Percentiles rank a stretch among this genome's conserved stretches.
phyloP scores from a whole-genome alignment of 768 basidiomycete genomes.

The Rossbeevera mucosa region DNA sequence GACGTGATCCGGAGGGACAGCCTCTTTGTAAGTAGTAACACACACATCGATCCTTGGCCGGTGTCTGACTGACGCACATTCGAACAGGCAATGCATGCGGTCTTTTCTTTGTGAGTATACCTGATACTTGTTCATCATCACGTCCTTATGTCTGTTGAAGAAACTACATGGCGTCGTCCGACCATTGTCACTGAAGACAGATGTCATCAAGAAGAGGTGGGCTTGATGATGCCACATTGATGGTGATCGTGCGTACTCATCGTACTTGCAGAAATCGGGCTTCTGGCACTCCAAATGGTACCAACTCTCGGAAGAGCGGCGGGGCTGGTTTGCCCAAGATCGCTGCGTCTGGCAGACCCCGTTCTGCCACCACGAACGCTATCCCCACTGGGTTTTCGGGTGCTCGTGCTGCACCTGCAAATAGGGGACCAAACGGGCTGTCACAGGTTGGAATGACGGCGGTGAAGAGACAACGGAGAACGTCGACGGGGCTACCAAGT shows the following conservation, averaged over 20 bases:
- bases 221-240: conserved; percentile 7
- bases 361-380: conserved; percentile 63
- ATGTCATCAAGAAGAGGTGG: conserved; percentile 95
- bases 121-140: background rate
- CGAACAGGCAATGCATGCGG: conserved; percentile 82
- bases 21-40: conserved; percentile 65
- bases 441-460: conserved; percentile 30
- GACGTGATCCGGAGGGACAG: conserved; percentile 88
- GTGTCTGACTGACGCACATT: conserved; percentile 13
- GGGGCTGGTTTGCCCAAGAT: conserved; percentile 65
- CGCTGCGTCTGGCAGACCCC: conserved; percentile 68
- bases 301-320: conserved; percentile 54
- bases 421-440: conserved; percentile 20
- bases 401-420: conserved; percentile 36
- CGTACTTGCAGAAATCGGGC: conserved; percentile 63
- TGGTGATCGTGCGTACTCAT: background rate
- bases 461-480: conserved; percentile 80
- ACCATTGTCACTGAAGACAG: conserved; percentile 92
- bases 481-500: conserved; percentile 53
- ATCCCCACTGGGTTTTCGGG: conserved; percentile 44
- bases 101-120: conserved; percentile 77
- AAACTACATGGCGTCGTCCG: conserved; percentile 96
- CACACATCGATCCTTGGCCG: conserved; percentile 3
- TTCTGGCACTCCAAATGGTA: conserved; percentile 62
- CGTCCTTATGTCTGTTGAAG: conserved; percentile 37